These are phyloP conservation scores for Globisporangium nodosum DNA, from an alignment of 352 stramenopile species.

Conservation along the genomic window DNA sequence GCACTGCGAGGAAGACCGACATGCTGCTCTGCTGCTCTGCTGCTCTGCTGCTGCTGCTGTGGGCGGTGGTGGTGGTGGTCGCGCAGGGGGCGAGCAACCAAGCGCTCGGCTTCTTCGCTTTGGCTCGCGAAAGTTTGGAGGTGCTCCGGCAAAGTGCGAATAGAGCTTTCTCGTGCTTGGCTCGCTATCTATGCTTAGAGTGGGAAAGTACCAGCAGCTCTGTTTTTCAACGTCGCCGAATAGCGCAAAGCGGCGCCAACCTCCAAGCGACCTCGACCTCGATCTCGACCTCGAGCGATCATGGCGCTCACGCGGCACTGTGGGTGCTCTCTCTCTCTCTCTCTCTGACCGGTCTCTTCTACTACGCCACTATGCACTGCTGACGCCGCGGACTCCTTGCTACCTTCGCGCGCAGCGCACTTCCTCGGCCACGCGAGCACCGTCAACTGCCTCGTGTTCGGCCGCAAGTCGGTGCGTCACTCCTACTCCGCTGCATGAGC, in stretches of 20 bases:
- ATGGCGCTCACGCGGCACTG: constrained; percentile 57
- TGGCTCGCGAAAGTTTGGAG: too few relatives aligned
- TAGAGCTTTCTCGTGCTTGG: not conserved
- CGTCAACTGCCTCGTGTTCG: constrained; percentile 81
- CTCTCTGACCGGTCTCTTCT: not conserved
- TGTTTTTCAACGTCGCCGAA: not conserved
- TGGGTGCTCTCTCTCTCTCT: constrained; percentile 15
- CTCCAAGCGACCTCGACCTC: too few relatives aligned
- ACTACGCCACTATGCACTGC: not conserved
- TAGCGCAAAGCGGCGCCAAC: constrained; percentile 9
- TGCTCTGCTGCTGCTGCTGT: not conserved
- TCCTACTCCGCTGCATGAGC: not conserved
- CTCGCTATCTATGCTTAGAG: not conserved
- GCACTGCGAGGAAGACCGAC: constrained; percentile 69
- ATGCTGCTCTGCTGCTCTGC: constrained; percentile 19
- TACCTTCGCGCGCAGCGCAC: constrained; percentile 31
- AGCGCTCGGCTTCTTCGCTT: not conserved
- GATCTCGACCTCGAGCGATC: not conserved
- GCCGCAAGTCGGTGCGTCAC: constrained; percentile 60
- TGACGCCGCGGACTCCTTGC: too few relatives aligned
- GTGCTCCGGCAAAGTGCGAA: not conserved
- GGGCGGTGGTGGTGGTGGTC: too few relatives aligned
- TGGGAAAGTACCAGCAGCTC: not conserved
- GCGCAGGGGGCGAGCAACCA: too few relatives aligned
- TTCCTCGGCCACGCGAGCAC: constrained; percentile 77